Percentiles rank a stretch among this genome's conserved stretches.
phyloP scores from a whole-genome alignment of 768 basidiomycete genomes.

The Tricholoma hemisulphureum region DNA sequence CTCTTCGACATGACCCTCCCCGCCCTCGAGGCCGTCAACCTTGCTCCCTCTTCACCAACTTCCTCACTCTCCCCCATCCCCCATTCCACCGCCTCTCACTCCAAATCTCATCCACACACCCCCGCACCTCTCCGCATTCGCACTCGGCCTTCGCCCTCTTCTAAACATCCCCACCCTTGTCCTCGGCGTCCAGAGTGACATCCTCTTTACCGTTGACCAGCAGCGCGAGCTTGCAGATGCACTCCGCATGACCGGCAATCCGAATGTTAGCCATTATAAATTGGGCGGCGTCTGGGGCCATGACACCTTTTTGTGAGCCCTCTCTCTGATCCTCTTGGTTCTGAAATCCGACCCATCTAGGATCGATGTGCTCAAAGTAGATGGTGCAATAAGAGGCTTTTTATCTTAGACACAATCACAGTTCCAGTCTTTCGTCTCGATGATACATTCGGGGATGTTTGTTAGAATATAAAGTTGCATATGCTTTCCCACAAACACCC shows the following conservation, averaged over 20 bases:
- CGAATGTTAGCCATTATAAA: constrained; percentile 91
- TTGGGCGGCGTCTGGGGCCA: constrained; percentile 99
- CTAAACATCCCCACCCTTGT: constrained; percentile 77
- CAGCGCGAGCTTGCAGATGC: constrained; percentile 95
- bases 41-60: constrained; percentile 39
- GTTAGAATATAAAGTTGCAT: too few relatives aligned
- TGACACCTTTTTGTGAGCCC: constrained; percentile 92
- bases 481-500: too few relatives aligned
- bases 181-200: constrained; percentile 94
- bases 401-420: too few relatives aligned
- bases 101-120: constrained; percentile 75
- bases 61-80: constrained; percentile 19
- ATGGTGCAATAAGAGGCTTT: constrained; percentile 89
- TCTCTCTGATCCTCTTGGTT: neutral
- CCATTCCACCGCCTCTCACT: constrained; percentile 46
- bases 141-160: constrained; percentile 74
- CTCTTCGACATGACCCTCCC: constrained; percentile 91
- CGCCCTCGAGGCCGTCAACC: constrained; percentile 65
- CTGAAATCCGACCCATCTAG: constrained; percentile 32
- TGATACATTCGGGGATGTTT: too few relatives aligned
- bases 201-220: constrained; percentile 95
- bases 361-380: constrained; percentile 86
- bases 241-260: constrained; percentile 84
- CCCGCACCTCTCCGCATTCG: constrained; percentile 72
- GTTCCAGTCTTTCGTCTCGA: too few relatives aligned